phyloP scores from a whole-genome alignment of 495 filamentous ascomycete genomes.

The Aspergillus baeticus region DNA sequence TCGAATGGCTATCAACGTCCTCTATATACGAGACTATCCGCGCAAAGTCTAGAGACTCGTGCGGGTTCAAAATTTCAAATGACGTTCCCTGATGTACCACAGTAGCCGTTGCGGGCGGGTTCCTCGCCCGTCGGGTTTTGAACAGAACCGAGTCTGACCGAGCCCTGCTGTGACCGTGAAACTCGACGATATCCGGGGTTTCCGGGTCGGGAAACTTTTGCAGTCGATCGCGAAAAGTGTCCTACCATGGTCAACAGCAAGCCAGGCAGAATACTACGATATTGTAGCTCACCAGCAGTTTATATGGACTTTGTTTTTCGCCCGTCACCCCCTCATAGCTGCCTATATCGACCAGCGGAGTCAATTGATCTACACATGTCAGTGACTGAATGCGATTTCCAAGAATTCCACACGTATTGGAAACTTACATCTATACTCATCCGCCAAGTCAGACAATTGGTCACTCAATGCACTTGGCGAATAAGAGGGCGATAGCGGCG shows the following conservation, averaged over 20 bases:
- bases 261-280: not conserved
- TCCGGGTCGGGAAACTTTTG: slow-evolving; percentile 23
- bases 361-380: slow-evolving; percentile 5
- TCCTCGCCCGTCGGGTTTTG: slow-evolving; percentile 11
- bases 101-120: slow-evolving; percentile 23
- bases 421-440: slow-evolving; percentile 27
- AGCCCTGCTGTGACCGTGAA: slow-evolving; percentile 21
- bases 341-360: slow-evolving; percentile 6
- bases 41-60: slow-evolving; percentile 38
- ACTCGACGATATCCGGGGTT: slow-evolving; percentile 5
- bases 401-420: not conserved
- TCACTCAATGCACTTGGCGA: slow-evolving; percentile 42
- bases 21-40: slow-evolving; percentile 46
- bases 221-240: slow-evolving; percentile 43
- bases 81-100: slow-evolving; percentile 41
- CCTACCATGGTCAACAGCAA: slow-evolving; percentile 20
- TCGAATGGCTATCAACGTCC: slow-evolving; percentile 34
- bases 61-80: slow-evolving; percentile 48
- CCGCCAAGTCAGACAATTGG: slow-evolving; percentile 29
- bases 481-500: slow-evolving; percentile 43
- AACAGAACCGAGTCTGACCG: slow-evolving; percentile 34
- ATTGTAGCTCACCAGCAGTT: slow-evolving; percentile 15
- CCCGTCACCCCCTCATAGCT: not conserved
- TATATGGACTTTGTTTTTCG: slow-evolving; percentile 13
- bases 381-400: not conserved